These are phyloP conservation scores for Globisporangium abappressorium DNA, from an alignment of 352 stramenopile species.

Conservation along the genomic window DNA sequence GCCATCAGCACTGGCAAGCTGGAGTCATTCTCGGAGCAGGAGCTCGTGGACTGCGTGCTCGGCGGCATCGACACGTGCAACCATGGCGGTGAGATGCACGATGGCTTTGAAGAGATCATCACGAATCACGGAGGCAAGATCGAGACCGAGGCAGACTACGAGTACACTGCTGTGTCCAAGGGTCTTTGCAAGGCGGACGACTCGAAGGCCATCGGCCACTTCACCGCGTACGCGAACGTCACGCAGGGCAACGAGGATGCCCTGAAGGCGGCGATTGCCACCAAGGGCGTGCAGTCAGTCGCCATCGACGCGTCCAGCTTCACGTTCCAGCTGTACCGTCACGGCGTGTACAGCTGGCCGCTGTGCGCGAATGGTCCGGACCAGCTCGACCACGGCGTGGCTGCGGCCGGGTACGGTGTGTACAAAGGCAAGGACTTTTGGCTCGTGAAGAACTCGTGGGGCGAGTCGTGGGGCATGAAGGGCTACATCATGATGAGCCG, in stretches of 20 bases:
- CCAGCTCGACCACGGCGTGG: constrained; percentile 93
- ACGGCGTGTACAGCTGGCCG: constrained; percentile 58
- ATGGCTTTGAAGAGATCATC: constrained; percentile 42
- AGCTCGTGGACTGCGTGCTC: constrained; percentile 44
- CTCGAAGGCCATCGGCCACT: constrained; percentile 31
- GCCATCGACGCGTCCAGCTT: constrained; percentile 84
- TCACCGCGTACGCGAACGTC: constrained; percentile 70
- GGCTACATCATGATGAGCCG: constrained; percentile 86
- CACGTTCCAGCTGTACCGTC: constrained; percentile 79
- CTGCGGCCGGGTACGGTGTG: constrained; percentile 91
- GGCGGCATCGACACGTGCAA: constrained; percentile 35
- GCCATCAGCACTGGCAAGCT: constrained; percentile 40
- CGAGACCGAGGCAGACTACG: constrained; percentile 30
- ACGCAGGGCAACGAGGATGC: constrained; percentile 69
- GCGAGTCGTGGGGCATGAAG: constrained; percentile 81
- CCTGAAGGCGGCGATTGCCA: constrained; percentile 85
- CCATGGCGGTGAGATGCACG: constrained; percentile 38
- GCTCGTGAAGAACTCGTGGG: constrained; percentile 95
- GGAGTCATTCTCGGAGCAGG: constrained; percentile 48
- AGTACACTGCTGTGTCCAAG: constrained; percentile 35
- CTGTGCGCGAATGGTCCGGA: constrained; percentile 34
- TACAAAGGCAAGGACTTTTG: constrained; percentile 91
- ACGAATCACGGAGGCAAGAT: constrained; percentile 40
- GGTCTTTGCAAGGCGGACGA: constrained; percentile 35
- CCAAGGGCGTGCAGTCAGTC: constrained; percentile 81